These are phyloP conservation scores for Globisporangium polare DNA, from an alignment of 352 stramenopile genomes.

Conservation along the genomic window DNA sequence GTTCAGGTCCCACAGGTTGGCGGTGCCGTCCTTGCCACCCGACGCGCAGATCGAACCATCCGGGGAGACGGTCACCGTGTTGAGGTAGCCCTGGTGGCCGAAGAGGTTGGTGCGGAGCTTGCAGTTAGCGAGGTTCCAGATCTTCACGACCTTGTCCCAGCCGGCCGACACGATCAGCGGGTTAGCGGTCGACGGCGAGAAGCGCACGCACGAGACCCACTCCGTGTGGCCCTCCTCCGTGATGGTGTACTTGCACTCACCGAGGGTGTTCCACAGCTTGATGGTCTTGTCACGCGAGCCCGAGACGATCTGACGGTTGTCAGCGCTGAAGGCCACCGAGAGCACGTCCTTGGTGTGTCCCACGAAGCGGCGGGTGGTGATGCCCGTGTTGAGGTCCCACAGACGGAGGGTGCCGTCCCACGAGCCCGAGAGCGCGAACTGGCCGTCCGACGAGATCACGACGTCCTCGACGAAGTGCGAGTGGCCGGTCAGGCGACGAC, in stretches of 20 bases:
- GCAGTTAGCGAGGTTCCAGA: slow-evolving; percentile 99
- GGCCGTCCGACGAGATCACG: slow-evolving; percentile 98
- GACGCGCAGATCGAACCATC: slow-evolving; percentile 99
- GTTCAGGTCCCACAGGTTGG: slow-evolving; percentile 99
- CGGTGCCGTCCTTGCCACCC: slow-evolving; percentile 99
- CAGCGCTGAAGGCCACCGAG: slow-evolving; percentile 98
- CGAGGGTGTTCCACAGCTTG: slow-evolving; percentile 99
- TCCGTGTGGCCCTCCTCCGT: slow-evolving; percentile 98
- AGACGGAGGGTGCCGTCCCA: slow-evolving; percentile 99
- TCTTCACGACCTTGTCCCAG: slow-evolving; percentile 99
- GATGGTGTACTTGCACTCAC: slow-evolving; percentile 99
- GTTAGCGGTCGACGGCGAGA: slow-evolving; percentile 95
- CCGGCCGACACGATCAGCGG: slow-evolving; percentile 98
- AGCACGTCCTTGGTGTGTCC: slow-evolving; percentile 99
- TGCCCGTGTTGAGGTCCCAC: slow-evolving; percentile 99
- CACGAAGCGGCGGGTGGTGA: slow-evolving; percentile 98
- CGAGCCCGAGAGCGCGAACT: slow-evolving; percentile 98
- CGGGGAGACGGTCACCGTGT: slow-evolving; percentile 99
- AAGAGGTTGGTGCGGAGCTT: slow-evolving; percentile 99
- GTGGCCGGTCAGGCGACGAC: slow-evolving; percentile 96
- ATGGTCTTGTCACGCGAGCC: slow-evolving; percentile 99
- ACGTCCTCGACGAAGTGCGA: slow-evolving; percentile 99
- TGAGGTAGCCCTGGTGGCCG: slow-evolving; percentile 99
- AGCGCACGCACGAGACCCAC: slow-evolving; percentile 99
- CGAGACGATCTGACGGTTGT: slow-evolving; percentile 99